Percentiles rank a stretch among this genome's conserved stretches.
Evolutionary conservation across 1,284 basidiomycete species (phyloP).

Genomic region (Ustilago tritici): DNA sequence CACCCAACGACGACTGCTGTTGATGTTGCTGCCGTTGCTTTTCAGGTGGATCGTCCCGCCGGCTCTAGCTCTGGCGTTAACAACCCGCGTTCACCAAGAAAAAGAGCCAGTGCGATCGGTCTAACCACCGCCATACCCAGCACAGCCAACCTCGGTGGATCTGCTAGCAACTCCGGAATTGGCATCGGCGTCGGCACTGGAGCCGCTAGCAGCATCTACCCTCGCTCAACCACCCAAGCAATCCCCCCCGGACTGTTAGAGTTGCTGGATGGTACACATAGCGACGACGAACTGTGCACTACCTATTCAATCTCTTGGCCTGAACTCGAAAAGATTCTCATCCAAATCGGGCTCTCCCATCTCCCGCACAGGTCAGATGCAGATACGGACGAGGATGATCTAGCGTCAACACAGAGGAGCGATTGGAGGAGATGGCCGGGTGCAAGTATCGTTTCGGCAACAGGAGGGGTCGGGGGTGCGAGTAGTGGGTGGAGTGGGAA

Average conservation of each 20-base stretch:
- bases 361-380: background rate
- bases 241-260: constrained; percentile 73
- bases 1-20: constrained; percentile 61
- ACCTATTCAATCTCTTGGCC: constrained; percentile 86
- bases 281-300: constrained; percentile 89
- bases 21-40: constrained; percentile 60
- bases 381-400: constrained; percentile 44
- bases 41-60: constrained; percentile 31
- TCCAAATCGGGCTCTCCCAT: constrained; percentile 37
- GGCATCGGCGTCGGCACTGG: constrained; percentile 5
- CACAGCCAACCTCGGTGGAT: background rate
- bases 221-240: background rate
- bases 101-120: constrained; percentile 28
- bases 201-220: background rate
- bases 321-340: constrained; percentile 80
- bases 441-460: background rate
- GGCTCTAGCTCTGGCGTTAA: background rate
- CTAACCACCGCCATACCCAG: constrained; percentile 22
- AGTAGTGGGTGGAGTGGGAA: constrained; percentile 48
- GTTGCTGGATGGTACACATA: constrained; percentile 85
- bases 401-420: constrained; percentile 21
- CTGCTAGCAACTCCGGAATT: constrained; percentile 3
- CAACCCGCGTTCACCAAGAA: constrained; percentile 33
- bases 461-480: constrained; percentile 13
- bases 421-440: constrained; percentile 33